Conservation (phyloP, 768 basidiomycete species). For the Psilocybe sp. region DNA sequence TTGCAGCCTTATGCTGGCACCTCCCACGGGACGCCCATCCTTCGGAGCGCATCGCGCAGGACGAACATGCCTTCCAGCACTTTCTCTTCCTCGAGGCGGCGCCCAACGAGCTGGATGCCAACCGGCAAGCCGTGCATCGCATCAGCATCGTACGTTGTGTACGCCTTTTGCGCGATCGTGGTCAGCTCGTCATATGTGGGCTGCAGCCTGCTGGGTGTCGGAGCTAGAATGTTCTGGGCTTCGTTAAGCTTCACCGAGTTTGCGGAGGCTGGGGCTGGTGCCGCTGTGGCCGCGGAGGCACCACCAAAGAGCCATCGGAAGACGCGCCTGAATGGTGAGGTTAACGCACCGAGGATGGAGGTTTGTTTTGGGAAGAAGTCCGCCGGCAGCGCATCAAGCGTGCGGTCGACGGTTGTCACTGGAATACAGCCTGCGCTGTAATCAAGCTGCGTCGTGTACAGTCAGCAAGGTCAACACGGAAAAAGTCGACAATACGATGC, state of each 20-base stretch:
- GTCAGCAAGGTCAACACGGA: slow-evolving; percentile 44
- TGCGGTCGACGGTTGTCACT: slow-evolving; percentile 47
- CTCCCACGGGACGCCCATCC: slow-evolving; percentile 14
- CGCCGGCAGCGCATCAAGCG: slow-evolving; percentile 34
- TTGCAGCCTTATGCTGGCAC: background rate
- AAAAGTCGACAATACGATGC: no score
- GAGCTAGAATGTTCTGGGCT: no score
- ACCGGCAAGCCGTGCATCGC: slow-evolving; percentile 69
- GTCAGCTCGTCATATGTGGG: slow-evolving; percentile 27
- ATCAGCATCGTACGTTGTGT: slow-evolving; percentile 52
- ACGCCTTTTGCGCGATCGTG: slow-evolving; percentile 34
- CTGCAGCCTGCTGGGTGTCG: no score
- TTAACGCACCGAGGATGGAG: no score
- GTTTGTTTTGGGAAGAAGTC: slow-evolving; percentile 20
- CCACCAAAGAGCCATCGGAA: no score
- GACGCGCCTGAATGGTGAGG: no score
- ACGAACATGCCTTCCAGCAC: slow-evolving; percentile 69
- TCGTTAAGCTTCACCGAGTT: slow-evolving; percentile 18
- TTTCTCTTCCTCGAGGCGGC: slow-evolving; percentile 69
- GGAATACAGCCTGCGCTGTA: slow-evolving; percentile 54
- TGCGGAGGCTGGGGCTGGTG: background rate
- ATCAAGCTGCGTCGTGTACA: slow-evolving; percentile 21
- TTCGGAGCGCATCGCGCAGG: slow-evolving; percentile 33
- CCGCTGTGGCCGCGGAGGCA: no score
- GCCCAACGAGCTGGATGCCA: slow-evolving; percentile 63